A percentile compares a stretch with the other conserved stretches of the same genome.
Conservation (phyloP, 73 alveolate species). For the Tetrahymena elliotti region DNA sequence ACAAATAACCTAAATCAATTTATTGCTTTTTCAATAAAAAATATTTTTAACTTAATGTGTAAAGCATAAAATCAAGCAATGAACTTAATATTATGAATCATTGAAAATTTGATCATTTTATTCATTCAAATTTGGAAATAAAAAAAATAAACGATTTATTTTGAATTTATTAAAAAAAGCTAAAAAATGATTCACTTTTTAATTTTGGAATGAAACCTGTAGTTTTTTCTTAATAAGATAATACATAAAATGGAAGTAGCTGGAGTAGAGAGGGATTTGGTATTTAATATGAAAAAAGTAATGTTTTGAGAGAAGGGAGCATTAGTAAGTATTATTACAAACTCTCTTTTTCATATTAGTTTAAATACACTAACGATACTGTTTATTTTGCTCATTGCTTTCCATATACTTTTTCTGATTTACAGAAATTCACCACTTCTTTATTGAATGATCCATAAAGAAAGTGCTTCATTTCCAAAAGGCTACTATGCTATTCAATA, state of each 20-base stretch:
- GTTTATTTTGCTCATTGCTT: slow-evolving; percentile 69
- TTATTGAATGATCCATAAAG: not conserved
- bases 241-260: not conserved
- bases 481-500: not conserved
- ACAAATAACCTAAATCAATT: no score
- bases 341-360: slow-evolving; percentile 53
- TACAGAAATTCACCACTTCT: not conserved
- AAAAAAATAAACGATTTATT: not conserved
- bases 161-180: not conserved
- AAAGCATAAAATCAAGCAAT: no score
- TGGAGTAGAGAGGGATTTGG: slow-evolving; percentile 29
- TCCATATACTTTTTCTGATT: slow-evolving; percentile 69
- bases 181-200: slow-evolving; percentile 68
- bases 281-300: slow-evolving; percentile 18
- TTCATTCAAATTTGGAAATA: no score
- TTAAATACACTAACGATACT: slow-evolving; percentile 28
- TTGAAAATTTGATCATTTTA: no score
- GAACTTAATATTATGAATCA: no score
- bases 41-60: no score
- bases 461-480: slow-evolving; percentile 4
- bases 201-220: slow-evolving; percentile 89
- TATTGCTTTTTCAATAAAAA: no score
- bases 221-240: slow-evolving; percentile 46
- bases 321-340: slow-evolving; percentile 27
- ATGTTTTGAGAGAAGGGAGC: not conserved